Evolutionary conservation across 257 asterid species (phyloP), one percentile per base, ranked within the genome.

Genomic region (Salvia rosmarinus): DNA sequence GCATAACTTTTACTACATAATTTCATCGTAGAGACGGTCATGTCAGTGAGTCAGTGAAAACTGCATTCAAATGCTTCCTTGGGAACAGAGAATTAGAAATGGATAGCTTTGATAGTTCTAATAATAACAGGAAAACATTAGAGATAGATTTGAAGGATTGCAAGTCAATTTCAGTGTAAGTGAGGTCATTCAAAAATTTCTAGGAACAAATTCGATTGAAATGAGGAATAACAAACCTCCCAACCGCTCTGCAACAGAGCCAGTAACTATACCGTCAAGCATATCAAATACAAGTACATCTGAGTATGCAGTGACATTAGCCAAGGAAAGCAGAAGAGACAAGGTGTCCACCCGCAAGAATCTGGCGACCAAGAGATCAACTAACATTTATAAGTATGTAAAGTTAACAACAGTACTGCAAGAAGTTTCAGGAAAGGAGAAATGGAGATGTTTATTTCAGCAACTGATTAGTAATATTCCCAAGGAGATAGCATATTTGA

Each of bases 161-260:
- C n/a, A n/a, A n/a, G n/a, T 30, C 49, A 59, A 17, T 66, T 16
- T 19, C 55, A 6, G 54, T 61, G 17, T 11, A n/a, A 42, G 59
- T 3, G 28, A 28, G 49, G n/a, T 50, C 20, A 14, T 40, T 37
- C 42, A 34, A 14, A 63, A 72, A 11, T 7, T 13, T 69, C 47
- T n/a, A 56, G 52, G 14, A 80, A 51, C 30, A 76, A 39, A 50
- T 42, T 51, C 13, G 30, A 64, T 67, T 51, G 39, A 76, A 70
- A 16, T n/a, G 57, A 52, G 77, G 55, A 58, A 49, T 34, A 43
- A 76, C 50, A 35, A 82, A 94, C 99, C 98, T 91, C 98, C 99
- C 82, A 94, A 73, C 55, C 99, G 96, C 82, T 94, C 99, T 1
- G 96, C 96, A 51, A 89, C 91, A 39, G 97, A 85, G 68, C 96